These are phyloP conservation scores for Staphylotrichum tortipilum DNA, from an alignment of 495 filamentous ascomycete genomes.

Conservation along the genomic window DNA sequence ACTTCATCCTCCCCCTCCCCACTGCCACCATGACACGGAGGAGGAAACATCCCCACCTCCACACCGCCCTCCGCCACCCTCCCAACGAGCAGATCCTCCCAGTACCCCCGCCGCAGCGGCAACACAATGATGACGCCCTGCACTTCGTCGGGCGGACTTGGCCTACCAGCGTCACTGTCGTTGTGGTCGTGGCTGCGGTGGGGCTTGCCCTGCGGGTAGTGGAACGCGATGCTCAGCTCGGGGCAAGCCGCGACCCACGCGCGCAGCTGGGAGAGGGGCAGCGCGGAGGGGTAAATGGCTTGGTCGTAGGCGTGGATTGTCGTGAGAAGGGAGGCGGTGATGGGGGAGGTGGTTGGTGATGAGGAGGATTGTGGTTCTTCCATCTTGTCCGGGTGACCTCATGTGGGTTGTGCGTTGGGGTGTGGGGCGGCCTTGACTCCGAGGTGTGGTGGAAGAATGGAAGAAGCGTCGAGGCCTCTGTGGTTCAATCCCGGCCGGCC, in stretches of 20 bases:
- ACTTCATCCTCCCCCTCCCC: slow-evolving; percentile 5
- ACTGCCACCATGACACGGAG: neutral
- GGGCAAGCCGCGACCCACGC: slow-evolving; percentile 20
- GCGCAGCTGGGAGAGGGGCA: slow-evolving; percentile 18
- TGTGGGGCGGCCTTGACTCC: too few species aligned
- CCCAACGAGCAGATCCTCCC: slow-evolving; percentile 52
- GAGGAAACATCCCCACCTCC: slow-evolving; percentile 52
- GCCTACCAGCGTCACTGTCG: too few species aligned
- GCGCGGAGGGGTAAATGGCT: slow-evolving; percentile 28
- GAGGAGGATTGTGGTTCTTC: neutral
- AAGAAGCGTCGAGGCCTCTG: too few species aligned
- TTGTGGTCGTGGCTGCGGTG: neutral
- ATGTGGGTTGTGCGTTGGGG: too few species aligned
- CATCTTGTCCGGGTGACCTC: neutral
- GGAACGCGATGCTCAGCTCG: slow-evolving; percentile 20
- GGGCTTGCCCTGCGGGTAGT: neutral
- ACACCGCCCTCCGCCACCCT: slow-evolving; percentile 63
- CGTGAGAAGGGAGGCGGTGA: slow-evolving; percentile 11
- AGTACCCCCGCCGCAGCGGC: slow-evolving; percentile 13
- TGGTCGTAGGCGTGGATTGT: slow-evolving; percentile 25
- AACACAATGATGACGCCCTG: slow-evolving; percentile 24
- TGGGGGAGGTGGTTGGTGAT: neutral
- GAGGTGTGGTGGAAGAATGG: too few species aligned
- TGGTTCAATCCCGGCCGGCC: too few species aligned
- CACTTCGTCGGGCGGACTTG: too few species aligned